These are phyloP conservation scores for Stenogyne calaminthoides DNA, from an alignment of 305 asterid genomes.

Conservation along the genomic window DNA sequence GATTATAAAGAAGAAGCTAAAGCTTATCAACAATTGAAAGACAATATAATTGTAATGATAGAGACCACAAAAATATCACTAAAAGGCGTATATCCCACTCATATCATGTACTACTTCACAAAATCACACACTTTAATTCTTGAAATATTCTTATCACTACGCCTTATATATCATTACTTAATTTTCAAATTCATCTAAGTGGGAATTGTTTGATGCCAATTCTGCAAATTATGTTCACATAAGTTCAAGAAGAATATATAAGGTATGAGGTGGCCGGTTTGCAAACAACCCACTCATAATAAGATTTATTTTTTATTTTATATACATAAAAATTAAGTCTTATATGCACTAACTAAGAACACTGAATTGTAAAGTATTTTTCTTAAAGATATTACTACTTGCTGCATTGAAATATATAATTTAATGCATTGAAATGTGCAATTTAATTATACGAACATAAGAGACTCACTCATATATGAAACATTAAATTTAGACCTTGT, in stretches of 20 bases:
- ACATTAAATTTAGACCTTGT: not conserved
- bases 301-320: not conserved
- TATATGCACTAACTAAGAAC: too few relatives aligned
- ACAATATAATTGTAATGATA: slow-evolving; percentile 25
- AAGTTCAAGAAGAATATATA: not conserved
- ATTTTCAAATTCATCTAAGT: not conserved
- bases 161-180: not conserved
- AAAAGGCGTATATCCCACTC: slow-evolving; percentile 17
- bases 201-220: slow-evolving; percentile 32
- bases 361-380: too few relatives aligned
- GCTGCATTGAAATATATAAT: too few relatives aligned
- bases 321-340: too few relatives aligned
- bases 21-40: slow-evolving; percentile 13
- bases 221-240: slow-evolving; percentile 24
- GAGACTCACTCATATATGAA: too few relatives aligned
- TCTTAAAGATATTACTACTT: too few relatives aligned
- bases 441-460: too few relatives aligned
- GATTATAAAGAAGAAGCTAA: slow-evolving; percentile 22
- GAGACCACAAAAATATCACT: slow-evolving; percentile 21
- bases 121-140: not conserved
- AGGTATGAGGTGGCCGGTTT: slow-evolving; percentile 18
- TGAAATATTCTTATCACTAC: not conserved
- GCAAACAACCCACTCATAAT: slow-evolving; percentile 23
- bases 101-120: slow-evolving; percentile 2
- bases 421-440: too few relatives aligned